Percentiles rank a stretch among this genome's conserved stretches.
Conservation (phyloP, 1,284 basidiomycete genomes). For the Inonotus hispidus region DNA sequence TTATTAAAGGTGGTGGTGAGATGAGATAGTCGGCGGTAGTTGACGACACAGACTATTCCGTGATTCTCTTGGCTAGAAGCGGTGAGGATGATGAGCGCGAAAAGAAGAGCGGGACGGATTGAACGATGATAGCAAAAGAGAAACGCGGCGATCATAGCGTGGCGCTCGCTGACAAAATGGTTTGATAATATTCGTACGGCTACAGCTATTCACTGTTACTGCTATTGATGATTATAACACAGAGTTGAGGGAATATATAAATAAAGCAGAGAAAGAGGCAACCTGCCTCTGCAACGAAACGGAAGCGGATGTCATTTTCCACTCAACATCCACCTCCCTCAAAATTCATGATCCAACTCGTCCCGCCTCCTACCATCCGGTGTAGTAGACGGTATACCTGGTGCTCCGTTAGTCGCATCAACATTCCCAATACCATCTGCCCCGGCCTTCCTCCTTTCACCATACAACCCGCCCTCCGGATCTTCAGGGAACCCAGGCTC, state of each 20-base stretch:
- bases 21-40: no score
- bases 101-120: no score
- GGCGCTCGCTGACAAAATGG: no score
- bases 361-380: conserved; percentile 28
- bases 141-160: no score
- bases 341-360: conserved; percentile 47
- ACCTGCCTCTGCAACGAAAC: background rate
- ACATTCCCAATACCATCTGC: background rate
- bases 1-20: no score
- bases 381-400: conserved; percentile 20
- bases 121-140: no score
- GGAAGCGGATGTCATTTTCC: background rate
- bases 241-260: background rate
- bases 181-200: no score
- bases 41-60: no score
- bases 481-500: conserved; percentile 60
- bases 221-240: no score
- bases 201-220: no score
- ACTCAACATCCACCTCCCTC: conserved; percentile 10
- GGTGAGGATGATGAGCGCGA: no score
- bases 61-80: no score
- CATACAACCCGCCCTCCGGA: conserved; percentile 60
- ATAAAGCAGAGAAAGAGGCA: background rate
- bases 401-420: conserved; percentile 19
- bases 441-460: conserved; percentile 25